Percentiles rank a stretch among this genome's conserved stretches.
These are phyloP conservation scores for Apiotrichum gamsii DNA, from an alignment of 1,284 basidiomycete genomes.

Conservation along the genomic window DNA sequence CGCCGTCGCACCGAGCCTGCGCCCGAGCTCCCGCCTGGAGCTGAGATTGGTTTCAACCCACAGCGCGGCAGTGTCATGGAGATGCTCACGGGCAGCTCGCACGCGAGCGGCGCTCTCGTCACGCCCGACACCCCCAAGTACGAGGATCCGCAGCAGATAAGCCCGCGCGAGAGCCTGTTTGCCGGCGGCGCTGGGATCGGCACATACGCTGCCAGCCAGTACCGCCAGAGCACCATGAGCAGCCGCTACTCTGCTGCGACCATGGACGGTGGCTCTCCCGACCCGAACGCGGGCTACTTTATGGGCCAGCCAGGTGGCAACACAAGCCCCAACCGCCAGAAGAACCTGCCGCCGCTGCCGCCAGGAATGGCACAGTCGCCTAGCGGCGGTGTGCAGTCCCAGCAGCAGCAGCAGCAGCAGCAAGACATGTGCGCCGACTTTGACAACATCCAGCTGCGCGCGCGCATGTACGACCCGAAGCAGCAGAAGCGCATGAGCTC, in stretches of 20 bases:
- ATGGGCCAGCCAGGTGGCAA: too few relatives aligned
- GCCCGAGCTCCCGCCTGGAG: constrained; percentile 16
- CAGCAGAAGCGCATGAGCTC: constrained; percentile 12
- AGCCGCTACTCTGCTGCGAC: constrained; percentile 14
- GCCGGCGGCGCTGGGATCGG: not conserved
- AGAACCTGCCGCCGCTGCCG: constrained; percentile 42
- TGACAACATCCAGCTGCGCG: constrained; percentile 9
- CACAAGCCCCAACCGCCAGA: constrained; percentile 32
- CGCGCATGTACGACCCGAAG: constrained; percentile 10
- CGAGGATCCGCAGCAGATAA: constrained; percentile 12
- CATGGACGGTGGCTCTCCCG: constrained; percentile 12
- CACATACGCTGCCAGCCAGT: not conserved
- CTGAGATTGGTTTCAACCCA: constrained; percentile 4
- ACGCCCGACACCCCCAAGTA: constrained; percentile 4
- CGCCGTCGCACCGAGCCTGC: constrained; percentile 11
- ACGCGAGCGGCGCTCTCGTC: not conserved
- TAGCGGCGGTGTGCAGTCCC: not conserved
- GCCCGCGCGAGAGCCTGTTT: not conserved
- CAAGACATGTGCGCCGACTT: constrained; percentile 9
- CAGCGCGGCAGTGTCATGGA: constrained; percentile 25
- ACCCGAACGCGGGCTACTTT: not conserved
- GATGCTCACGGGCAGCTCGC: constrained; percentile 20
- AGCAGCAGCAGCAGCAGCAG: too few relatives aligned
- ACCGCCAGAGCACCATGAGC: constrained; percentile 13
- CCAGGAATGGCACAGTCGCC: constrained; percentile 7